These are phyloP conservation scores for Phytophthora sp. DNA, from an alignment of 352 stramenopile species.

Conservation along the genomic window DNA sequence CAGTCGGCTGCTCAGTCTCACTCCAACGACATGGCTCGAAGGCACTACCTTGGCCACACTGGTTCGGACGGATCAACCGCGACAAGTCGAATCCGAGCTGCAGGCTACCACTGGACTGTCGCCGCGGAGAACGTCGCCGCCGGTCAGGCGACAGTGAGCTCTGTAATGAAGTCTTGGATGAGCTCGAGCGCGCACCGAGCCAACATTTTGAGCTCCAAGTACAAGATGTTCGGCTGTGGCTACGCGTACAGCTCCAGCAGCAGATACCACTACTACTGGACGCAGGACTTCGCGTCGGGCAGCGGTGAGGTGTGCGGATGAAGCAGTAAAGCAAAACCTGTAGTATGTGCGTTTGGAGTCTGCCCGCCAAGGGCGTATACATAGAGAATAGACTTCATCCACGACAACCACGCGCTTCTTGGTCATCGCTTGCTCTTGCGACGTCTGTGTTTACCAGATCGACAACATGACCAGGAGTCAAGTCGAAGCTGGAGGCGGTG, in stretches of 20 bases:
- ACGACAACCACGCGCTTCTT: too few relatives aligned
- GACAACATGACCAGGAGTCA: too few relatives aligned
- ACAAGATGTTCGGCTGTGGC: slow-evolving; percentile 35
- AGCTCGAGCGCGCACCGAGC: slow-evolving; percentile 43
- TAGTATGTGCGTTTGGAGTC: slow-evolving; percentile 8
- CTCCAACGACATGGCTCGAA: slow-evolving; percentile 51
- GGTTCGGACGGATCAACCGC: slow-evolving; percentile 52
- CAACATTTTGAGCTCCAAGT: slow-evolving; percentile 48
- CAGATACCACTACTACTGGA: slow-evolving; percentile 63
- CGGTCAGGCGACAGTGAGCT: slow-evolving; percentile 42
- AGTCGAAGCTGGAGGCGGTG: too few relatives aligned
- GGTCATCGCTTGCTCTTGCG: too few relatives aligned
- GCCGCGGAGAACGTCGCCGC: slow-evolving; percentile 62
- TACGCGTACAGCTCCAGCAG: slow-evolving; percentile 40
- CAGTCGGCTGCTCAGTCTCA: slow-evolving; percentile 32
- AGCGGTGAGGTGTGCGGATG: slow-evolving; percentile 25
- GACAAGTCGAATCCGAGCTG: slow-evolving; percentile 36
- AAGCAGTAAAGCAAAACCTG: background rate
- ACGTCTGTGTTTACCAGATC: too few relatives aligned
- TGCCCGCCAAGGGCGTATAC: slow-evolving; percentile 4
- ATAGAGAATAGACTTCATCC: slow-evolving; percentile 4
- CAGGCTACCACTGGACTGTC: slow-evolving; percentile 41
- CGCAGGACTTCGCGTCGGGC: slow-evolving; percentile 49
- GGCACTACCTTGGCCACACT: slow-evolving; percentile 52
- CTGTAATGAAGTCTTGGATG: slow-evolving; percentile 63